Conservation (phyloP, 768 basidiomycete species). For the Russula griseocarnosa region DNA sequence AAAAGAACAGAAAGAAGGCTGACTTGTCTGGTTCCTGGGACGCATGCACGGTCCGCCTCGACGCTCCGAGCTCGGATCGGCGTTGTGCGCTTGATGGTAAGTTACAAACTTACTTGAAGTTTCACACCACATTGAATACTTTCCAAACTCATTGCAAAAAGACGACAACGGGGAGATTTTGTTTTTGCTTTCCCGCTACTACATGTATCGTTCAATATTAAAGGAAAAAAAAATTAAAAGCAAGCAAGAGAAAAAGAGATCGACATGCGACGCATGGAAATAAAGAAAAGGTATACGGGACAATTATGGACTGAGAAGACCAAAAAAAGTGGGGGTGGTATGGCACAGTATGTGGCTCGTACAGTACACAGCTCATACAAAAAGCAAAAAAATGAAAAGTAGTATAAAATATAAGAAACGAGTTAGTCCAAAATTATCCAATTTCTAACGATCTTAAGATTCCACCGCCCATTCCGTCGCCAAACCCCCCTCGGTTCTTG, state of each 20-base stretch:
- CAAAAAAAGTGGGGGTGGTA: neutral
- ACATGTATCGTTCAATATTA: neutral
- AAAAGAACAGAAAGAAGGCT: neutral
- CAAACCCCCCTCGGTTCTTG: no score
- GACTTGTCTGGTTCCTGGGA: no score
- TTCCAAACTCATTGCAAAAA: no score
- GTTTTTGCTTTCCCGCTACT: neutral
- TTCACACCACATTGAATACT: no score
- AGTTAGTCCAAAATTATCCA: slow-evolving; percentile 5
- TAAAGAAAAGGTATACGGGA: neutral
- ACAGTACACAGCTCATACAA: slow-evolving; percentile 6
- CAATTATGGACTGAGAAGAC: no score
- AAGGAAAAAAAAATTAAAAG: neutral
- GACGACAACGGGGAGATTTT: neutral
- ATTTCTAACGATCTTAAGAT: neutral
- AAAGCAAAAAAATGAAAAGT: neutral
- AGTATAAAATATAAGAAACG: neutral
- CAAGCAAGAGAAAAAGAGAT: neutral
- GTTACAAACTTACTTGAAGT: no score
- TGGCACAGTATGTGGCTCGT: neutral
- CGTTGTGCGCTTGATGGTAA: no score
- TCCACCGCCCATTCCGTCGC: neutral
- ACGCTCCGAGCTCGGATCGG: no score
- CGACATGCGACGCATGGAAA: no score
- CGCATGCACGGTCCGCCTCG: no score